These are phyloP conservation scores for Tolypocladium endophyticum DNA, from an alignment of 2,329 filamentous ascomycete genomes.

Conservation along the genomic window DNA sequence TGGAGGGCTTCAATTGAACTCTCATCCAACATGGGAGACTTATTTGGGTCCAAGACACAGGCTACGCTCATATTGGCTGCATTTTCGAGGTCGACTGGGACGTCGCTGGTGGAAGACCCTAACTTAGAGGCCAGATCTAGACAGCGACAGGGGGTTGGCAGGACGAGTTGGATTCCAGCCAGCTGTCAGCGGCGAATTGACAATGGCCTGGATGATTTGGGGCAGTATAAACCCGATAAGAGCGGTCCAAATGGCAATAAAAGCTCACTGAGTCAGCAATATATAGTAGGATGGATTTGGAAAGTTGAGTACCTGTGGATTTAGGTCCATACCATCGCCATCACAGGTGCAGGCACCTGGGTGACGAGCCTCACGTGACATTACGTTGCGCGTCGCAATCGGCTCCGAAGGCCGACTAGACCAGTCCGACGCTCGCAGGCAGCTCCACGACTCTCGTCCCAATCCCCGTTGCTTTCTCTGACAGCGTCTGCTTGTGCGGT, in stretches of 20 bases:
- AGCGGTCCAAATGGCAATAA: neutral
- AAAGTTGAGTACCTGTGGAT: neutral
- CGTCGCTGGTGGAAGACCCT: constrained; percentile 36
- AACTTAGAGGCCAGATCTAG: neutral
- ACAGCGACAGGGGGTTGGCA: neutral
- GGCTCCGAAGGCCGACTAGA: neutral
- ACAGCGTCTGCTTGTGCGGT: neutral
- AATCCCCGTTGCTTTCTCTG: neutral
- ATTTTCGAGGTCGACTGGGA: constrained; percentile 49
- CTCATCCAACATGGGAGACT: constrained; percentile 40
- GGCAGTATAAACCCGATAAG: neutral
- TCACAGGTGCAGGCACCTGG: neutral
- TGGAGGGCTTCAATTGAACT: constrained; percentile 34
- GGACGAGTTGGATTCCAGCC: neutral
- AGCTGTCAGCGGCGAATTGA: neutral
- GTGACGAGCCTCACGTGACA: constrained; percentile 6
- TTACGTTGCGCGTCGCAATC: constrained; percentile 7
- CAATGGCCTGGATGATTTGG: neutral
- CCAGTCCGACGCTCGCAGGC: neutral
- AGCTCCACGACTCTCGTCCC: neutral
- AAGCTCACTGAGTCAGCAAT: no score
- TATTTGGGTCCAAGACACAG: constrained; percentile 39
- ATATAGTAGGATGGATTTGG: no score
- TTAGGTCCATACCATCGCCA: no score
- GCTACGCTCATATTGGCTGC: constrained; percentile 48